Evolutionary conservation across 1,284 basidiomycete genomes (phyloP), one percentile per base, ranked within the genome.

Genomic region (Fomitiporia mediterranea): DNA sequence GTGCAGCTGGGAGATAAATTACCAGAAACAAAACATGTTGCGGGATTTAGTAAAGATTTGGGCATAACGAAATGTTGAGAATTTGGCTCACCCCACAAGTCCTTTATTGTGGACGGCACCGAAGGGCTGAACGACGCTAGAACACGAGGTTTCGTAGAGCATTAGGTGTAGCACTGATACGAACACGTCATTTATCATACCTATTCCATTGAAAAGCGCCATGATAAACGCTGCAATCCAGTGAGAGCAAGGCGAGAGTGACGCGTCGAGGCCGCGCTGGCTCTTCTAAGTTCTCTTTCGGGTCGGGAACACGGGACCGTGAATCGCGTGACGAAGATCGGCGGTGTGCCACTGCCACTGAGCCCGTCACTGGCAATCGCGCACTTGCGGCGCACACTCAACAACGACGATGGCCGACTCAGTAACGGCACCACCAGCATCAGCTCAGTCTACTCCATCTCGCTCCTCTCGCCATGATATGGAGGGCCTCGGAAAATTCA

Each of bases 121-220:
- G 50, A 46, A 5, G 60, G 58, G 44, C 60, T 63, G 51, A 63
- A 63, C 47, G 39, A 59, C 28, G 60, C 55, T 56, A 34, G 11
- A 42, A 48, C 4, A 21, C 17, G n/a, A 57, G 9, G 9, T 25
- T 52, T n/a, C n/a, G n/a, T n/a, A n/a, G n/a, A n/a, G n/a, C n/a
- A n/a, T n/a, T n/a, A n/a, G n/a, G n/a, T n/a, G n/a, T n/a, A n/a
- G n/a, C n/a, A n/a, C n/a, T n/a, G n/a, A n/a, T n/a, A n/a, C n/a
- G n/a, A n/a, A n/a, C n/a, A n/a, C n/a, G n/a, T n/a, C n/a, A n/a
- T n/a, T n/a, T n/a, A 4, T 13, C 25, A 15, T 27, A 60, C 52
- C 56, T 30, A 40, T 51, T 17, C 57, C 56, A 19, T 34, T 46
- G 55, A 60, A 57, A 13, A 53, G 32, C 47, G 42, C 43, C 52